Base-by-base conservation (phyloP, 495 filamentous ascomycete species). In the Parachaetomium inaequale region DNA sequence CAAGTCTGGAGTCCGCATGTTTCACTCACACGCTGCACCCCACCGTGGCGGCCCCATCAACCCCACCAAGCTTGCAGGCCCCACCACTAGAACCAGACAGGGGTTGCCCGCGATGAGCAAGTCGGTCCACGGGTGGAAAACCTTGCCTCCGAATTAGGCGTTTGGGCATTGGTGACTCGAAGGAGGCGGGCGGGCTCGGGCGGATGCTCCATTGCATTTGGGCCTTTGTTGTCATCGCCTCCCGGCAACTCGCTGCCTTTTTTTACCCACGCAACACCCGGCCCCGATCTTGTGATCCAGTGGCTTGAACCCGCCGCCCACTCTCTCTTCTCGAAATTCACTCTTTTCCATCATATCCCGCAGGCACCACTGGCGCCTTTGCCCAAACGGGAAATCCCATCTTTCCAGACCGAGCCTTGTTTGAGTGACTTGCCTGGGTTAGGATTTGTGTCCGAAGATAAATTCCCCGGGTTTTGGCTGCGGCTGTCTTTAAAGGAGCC, bases 61-160 rank as follows among this genome's bases (percentile, higher is more conserved):
- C 61, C 55, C 54, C 61, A 63, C 62, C 50, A n/a, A 10, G 26
- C n/a, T 31, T 14, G 11, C 45, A 10, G 1, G 51, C 43, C 40
- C 61, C 61, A 52, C 53, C 36, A 34, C 14, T 42, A 15, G 15
- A 58, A 43, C 45, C 32, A 11, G 15, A 36, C 15, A 49, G 46
- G 42, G 43, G 61, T 15, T 50, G 28, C 21, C 7, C 21, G 36
- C 38, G 36, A 58, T 34, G 49, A 38, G 46, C 43, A 56, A 57
- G 55, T 52, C 28, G n/a, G n/a, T n/a, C n/a, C n/a, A n/a, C n/a
- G 8, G 14, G 42, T 60, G 57, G 63, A 63, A 66, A 64, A 57
- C 63, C 68, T 64, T 70, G 68, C 68, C 63, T 68, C 68, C 68
- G 68, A 68, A 63, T 58, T 70, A 70, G 68, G 68, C 59, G 52